phyloP scores from a whole-genome alignment of 2,329 filamentous ascomycete genomes.

The Clathrospora elynae region DNA sequence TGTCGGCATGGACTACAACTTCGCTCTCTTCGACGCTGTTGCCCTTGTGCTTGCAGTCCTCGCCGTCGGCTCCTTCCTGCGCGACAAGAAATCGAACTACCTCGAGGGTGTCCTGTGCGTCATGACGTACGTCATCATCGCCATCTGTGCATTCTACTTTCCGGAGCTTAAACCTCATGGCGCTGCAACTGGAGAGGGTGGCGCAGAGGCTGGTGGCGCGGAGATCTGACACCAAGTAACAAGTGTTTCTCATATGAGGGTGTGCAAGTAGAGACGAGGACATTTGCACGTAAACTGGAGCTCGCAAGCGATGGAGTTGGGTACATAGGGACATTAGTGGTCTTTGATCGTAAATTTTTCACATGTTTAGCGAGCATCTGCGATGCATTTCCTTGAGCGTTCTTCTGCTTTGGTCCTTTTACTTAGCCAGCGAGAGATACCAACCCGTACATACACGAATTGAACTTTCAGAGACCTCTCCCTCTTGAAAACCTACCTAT shows the following conservation, averaged over 20 bases:
- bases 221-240: slow-evolving; percentile 8
- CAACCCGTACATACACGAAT: background rate
- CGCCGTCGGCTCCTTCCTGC: slow-evolving; percentile 83
- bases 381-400: slow-evolving; percentile 8
- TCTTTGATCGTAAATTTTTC: background rate
- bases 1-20: slow-evolving; percentile 73
- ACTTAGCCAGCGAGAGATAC: slow-evolving; percentile 25
- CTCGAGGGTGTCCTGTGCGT: slow-evolving; percentile 84
- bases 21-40: slow-evolving; percentile 84
- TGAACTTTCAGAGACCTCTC: background rate
- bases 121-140: slow-evolving; percentile 68
- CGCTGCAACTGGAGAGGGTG: background rate
- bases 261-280: background rate
- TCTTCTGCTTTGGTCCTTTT: slow-evolving; percentile 2
- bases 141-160: slow-evolving; percentile 66
- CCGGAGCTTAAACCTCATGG: slow-evolving; percentile 54
- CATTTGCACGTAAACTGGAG: background rate
- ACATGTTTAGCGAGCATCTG: slow-evolving; percentile 12
- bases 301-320: slow-evolving; percentile 2
- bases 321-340: background rate
- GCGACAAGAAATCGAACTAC: slow-evolving; percentile 89
- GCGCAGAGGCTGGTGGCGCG: slow-evolving; percentile 2
- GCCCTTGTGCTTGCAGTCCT: slow-evolving; percentile 83
- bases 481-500: too few relatives aligned
- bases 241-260: background rate